phyloP scores from a whole-genome alignment of 805 yeast genomes.

The Hanseniaspora hatyaiensis region DNA sequence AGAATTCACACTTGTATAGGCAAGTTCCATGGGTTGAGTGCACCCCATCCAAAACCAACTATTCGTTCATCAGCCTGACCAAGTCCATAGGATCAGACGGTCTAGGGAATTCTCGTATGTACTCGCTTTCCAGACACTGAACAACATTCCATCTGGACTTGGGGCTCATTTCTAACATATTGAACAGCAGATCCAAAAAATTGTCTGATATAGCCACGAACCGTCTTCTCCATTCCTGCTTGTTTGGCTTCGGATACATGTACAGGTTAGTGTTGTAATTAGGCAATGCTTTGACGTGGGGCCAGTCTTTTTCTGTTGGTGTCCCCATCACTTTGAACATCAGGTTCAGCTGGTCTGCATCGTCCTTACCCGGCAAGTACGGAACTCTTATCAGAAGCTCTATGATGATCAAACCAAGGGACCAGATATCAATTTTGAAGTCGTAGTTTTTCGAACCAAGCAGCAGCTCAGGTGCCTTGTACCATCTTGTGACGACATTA shows the following conservation, averaged over 20 bases:
- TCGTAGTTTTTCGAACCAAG: constrained; percentile 85
- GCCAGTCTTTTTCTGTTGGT: constrained; percentile 88
- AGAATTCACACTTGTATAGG: not conserved
- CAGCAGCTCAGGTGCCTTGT: constrained; percentile 86
- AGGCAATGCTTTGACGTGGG: constrained; percentile 71
- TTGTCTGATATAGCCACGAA: constrained; percentile 83
- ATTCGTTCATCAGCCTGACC: constrained; percentile 12
- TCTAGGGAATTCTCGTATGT: constrained; percentile 60
- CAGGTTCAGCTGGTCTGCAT: constrained; percentile 79
- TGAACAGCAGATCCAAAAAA: constrained; percentile 64
- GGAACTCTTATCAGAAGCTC: constrained; percentile 93
- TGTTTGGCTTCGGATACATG: constrained; percentile 72
- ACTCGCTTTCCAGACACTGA: constrained; percentile 51
- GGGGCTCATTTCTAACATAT: constrained; percentile 70
- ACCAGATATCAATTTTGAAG: constrained; percentile 87
- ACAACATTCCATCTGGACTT: constrained; percentile 54
- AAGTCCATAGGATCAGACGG: constrained; percentile 49
- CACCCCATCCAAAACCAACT: not conserved
- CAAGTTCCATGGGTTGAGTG: no score
- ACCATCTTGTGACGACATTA: constrained; percentile 96
- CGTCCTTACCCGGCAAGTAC: constrained; percentile 85
- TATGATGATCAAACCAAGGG: constrained; percentile 91
- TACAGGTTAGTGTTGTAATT: constrained; percentile 53
- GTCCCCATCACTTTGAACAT: constrained; percentile 94
- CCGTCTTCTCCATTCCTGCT: constrained; percentile 66